Percentiles rank a stretch among this genome's conserved stretches.
phyloP scores from a whole-genome alignment of 1,284 basidiomycete species.

The Cutaneotrichosporon sp. region DNA sequence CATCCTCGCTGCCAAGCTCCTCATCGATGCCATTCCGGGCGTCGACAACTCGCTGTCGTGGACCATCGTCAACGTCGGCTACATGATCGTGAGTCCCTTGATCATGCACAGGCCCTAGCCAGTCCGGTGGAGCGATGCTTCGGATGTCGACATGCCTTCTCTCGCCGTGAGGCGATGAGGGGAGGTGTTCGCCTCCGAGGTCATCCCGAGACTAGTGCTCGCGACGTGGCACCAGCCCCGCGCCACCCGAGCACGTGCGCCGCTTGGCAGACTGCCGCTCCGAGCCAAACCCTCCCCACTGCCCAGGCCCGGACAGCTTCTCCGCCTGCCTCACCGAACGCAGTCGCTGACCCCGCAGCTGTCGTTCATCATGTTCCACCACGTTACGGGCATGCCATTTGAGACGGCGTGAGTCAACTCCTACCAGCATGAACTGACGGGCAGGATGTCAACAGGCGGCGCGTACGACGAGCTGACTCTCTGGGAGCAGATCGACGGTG shows the following conservation, averaged over 20 bases:
- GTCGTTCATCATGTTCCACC: conserved; percentile 98
- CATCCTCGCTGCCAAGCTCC: conserved; percentile 84
- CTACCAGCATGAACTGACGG: conserved; percentile 10
- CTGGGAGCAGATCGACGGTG: conserved; percentile 99
- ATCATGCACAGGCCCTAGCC: neutral
- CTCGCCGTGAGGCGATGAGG: neutral
- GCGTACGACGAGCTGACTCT: conserved; percentile 96
- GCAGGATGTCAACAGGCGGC: conserved; percentile 65
- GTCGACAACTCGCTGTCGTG: conserved; percentile 93
- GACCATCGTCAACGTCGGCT: conserved; percentile 91
- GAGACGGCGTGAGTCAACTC: conserved; percentile 63
- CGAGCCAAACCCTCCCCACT: neutral
- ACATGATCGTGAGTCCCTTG: conserved; percentile 76
- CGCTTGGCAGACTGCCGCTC: neutral
- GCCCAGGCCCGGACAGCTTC: neutral
- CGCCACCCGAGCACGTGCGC: neutral
- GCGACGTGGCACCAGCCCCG: neutral
- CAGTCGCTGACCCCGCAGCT: conserved; percentile 60
- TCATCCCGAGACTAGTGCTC: neutral
- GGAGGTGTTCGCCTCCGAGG: neutral
- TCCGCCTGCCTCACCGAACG: neutral
- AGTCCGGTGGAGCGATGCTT: neutral
- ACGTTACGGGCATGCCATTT: conserved; percentile 96
- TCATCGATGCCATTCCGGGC: conserved; percentile 91
- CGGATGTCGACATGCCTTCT: neutral